Evolutionary conservation across 805 yeast genomes (phyloP).

Genomic region (Yamadazyma sp.): DNA sequence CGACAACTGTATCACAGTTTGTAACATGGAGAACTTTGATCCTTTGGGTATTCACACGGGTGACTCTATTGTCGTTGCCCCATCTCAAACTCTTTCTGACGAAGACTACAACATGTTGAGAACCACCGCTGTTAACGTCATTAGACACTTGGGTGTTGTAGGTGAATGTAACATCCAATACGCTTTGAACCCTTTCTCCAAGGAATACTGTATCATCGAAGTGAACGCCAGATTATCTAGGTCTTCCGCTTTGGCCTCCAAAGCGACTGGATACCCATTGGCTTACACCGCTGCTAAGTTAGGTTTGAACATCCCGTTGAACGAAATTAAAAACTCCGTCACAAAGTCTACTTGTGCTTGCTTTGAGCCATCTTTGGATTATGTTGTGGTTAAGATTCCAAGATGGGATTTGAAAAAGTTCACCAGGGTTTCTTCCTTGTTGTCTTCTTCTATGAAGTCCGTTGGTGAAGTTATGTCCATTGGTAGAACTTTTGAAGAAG

Average conservation of each 20-base stretch:
- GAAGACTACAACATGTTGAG: constrained; percentile 98
- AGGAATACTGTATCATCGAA: constrained; percentile 94
- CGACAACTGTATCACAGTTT: constrained; percentile 96
- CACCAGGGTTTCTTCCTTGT: constrained; percentile 82
- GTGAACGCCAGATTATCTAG: constrained; percentile 96
- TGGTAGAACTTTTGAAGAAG: constrained; percentile 96
- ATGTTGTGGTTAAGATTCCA: constrained; percentile 95
- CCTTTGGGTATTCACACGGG: constrained; percentile 99
- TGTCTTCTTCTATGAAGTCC: constrained; percentile 95
- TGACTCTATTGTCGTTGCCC: constrained; percentile 98
- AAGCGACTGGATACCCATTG: constrained; percentile 97
- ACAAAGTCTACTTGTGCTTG: constrained; percentile 95
- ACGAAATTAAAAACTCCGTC: constrained; percentile 90
- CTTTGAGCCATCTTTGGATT: constrained; percentile 96
- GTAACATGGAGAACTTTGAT: constrained; percentile 99
- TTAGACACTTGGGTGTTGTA: constrained; percentile 96
- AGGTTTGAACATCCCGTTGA: constrained; percentile 88
- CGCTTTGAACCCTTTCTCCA: constrained; percentile 88
- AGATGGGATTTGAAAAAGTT: constrained; percentile 98
- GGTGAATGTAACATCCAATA: constrained; percentile 99
- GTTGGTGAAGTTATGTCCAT: constrained; percentile 99
- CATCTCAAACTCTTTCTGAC: constrained; percentile 95
- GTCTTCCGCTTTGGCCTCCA: constrained; percentile 96
- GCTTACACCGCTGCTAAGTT: constrained; percentile 98
- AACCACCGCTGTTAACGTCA: constrained; percentile 94